Evolutionary conservation across 2,329 filamentous ascomycete genomes (phyloP), one percentile per base, ranked within the genome.

Genomic region (Neophaeococcomyces aloes): DNA sequence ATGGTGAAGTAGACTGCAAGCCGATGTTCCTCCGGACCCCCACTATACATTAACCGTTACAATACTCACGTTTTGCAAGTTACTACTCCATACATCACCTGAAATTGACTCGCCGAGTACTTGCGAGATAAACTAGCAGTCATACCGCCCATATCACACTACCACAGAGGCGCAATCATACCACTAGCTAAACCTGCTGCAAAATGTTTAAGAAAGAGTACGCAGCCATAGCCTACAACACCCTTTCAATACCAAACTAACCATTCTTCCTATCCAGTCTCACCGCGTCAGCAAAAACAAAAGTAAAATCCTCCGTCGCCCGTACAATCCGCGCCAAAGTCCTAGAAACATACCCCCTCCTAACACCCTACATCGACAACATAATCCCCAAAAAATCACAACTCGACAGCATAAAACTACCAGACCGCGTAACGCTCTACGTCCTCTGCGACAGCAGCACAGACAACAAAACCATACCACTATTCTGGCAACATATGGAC

Each of bases 291-390:
- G 81, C 85, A 45, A 94, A 91, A 69, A 86, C 87, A 56, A 96
- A 96, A 73, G 86, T 96, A 66, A 98, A 96, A 70, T 95, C 89
- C 53, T 94, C 87, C 18, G 86, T 86, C 45, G 88, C 95, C 70
- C 85, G 91, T 59, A 77, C 72, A 52, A 81, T 98, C 57, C 85
- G 91, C 56, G 74, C 81, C 58, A 85, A 85, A 59, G 76, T 96
- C 53, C 71, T 91, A 52, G 74, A 86, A 47, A 83, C 83, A 42
- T 95, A 93, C 67, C 91, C 91, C 2, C 76, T 85, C 40, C 81
- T 96, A 40, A 78, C 79, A 54, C 84, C 86, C 1, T 77, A 86
- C 67, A 93, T 95, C 65, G 91, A 98, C 64, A 86, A 93, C 63
- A 79, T 96, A 57, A 74, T 98, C 53, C 91, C 91, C 39, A 96